Conservation (phyloP, 805 yeast genomes). For the Lachancea nothofagi region DNA sequence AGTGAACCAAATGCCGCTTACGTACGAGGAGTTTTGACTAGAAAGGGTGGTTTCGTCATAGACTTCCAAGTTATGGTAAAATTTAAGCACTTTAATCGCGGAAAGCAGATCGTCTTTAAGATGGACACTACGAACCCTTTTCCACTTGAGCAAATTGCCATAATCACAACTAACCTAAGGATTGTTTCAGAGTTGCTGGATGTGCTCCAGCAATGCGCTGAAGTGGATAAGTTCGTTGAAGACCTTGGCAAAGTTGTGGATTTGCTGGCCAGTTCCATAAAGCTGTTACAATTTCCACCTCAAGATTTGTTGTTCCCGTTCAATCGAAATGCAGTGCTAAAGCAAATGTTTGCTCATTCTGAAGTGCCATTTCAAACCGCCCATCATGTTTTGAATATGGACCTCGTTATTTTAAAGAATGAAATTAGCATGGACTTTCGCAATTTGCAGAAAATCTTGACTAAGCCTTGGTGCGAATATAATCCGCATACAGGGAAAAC, state of each 20-base stretch:
- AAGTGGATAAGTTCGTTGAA: conserved; percentile 27
- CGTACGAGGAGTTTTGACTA: conserved; percentile 54
- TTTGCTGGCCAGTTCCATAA: conserved; percentile 21
- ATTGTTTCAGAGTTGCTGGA: conserved; percentile 29
- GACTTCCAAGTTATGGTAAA: conserved; percentile 40
- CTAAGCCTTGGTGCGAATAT: conserved; percentile 59
- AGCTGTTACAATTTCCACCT: conserved; percentile 44
- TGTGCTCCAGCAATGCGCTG: conserved; percentile 40
- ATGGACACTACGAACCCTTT: conserved; percentile 35
- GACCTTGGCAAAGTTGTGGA: conserved; percentile 19
- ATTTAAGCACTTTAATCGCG: conserved; percentile 38
- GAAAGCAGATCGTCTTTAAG: conserved; percentile 35
- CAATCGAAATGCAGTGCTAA: conserved; percentile 42
- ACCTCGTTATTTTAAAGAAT: conserved; percentile 53
- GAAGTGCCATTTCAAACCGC: conserved; percentile 25
- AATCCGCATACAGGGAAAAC: conserved; percentile 44
- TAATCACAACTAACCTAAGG: conserved; percentile 26
- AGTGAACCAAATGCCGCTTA: conserved; percentile 16
- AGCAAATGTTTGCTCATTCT: conserved; percentile 38
- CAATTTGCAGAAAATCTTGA: conserved; percentile 43
- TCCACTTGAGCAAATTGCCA: conserved; percentile 39
- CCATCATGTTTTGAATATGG: conserved; percentile 43
- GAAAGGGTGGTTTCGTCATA: conserved; percentile 50
- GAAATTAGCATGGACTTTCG: conserved; percentile 59
- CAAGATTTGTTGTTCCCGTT: conserved; percentile 54